Evolutionary conservation across 345 rosid genomes (phyloP).

Genomic region (Carallia brachiata): DNA sequence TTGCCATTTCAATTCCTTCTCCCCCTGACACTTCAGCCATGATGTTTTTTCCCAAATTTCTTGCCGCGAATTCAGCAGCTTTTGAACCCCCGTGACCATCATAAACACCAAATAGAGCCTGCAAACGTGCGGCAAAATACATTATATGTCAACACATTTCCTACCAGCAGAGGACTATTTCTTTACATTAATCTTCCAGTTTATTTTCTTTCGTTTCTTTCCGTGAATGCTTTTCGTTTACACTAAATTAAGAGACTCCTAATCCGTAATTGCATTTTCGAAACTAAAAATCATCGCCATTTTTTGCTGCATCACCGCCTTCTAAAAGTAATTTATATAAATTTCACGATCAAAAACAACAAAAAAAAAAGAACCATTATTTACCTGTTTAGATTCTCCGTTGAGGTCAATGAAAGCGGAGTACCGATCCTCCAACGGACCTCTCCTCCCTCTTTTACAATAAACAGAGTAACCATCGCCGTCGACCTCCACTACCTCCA

Average conservation of each 20-base stretch:
- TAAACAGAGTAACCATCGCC: conserved; percentile 42
- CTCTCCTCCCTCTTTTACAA: conserved; percentile 46
- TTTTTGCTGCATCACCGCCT: too few relatives aligned
- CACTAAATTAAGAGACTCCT: too few relatives aligned
- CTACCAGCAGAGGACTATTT: too few relatives aligned
- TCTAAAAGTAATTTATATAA: too few relatives aligned
- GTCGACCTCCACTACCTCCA: conserved; percentile 30
- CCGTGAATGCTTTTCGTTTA: too few relatives aligned
- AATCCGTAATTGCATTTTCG: too few relatives aligned
- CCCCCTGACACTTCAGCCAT: conserved; percentile 8
- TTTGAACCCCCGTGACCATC: conserved; percentile 87
- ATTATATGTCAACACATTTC: not conserved
- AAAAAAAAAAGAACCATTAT: not conserved
- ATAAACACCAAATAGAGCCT: conserved; percentile 84
- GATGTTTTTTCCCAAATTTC: conserved; percentile 57
- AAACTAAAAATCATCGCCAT: too few relatives aligned
- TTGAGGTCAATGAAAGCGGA: conserved; percentile 29
- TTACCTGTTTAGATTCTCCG: conserved; percentile 35
- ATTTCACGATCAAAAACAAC: not conserved
- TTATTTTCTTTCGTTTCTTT: not conserved
- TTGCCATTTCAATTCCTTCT: conserved; percentile 36
- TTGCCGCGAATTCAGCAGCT: conserved; percentile 79
- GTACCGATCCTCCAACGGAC: conserved; percentile 48
- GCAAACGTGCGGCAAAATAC: not conserved
- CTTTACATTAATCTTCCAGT: too few relatives aligned